Conservation (phyloP, 2,329 filamentous ascomycete genomes). For the Colletotrichum sp. region DNA sequence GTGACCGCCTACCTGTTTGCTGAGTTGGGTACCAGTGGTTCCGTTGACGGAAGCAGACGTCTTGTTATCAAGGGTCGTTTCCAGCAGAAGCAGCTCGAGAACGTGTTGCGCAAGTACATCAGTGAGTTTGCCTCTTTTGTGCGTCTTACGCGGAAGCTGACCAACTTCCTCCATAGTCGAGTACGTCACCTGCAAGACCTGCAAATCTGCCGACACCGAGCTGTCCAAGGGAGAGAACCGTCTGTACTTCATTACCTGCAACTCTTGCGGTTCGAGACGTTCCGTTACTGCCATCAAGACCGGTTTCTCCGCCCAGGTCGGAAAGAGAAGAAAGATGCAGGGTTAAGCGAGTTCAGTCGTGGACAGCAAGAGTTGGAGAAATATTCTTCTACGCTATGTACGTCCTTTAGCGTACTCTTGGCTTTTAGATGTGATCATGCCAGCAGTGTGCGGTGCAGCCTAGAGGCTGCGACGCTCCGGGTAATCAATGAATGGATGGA, state of each 20-base stretch:
- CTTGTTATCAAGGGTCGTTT: constrained; percentile 99
- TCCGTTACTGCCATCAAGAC: constrained; percentile 99
- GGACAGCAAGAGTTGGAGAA: constrained; percentile 4
- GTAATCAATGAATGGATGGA: constrained; percentile 12
- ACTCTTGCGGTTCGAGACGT: constrained; percentile 81
- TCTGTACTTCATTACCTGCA: constrained; percentile 81
- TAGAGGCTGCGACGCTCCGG: not conserved
- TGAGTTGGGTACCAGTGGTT: constrained; percentile 96
- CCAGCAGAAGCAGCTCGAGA: constrained; percentile 99
- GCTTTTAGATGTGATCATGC: constrained; percentile 18
- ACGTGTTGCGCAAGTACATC: constrained; percentile 94
- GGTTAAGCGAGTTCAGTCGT: constrained; percentile 57
- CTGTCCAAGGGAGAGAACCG: constrained; percentile 99
- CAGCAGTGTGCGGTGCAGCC: constrained; percentile 15
- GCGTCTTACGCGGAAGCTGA: constrained; percentile 30
- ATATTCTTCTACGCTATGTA: constrained; percentile 18
- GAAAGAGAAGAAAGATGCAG: constrained; percentile 96
- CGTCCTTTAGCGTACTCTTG: constrained; percentile 19
- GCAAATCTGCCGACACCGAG: constrained; percentile 91
- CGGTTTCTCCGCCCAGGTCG: constrained; percentile 99
- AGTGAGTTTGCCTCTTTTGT: constrained; percentile 58
- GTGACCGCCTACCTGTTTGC: constrained; percentile 85
- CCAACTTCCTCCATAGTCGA: constrained; percentile 64
- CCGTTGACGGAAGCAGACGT: constrained; percentile 89
- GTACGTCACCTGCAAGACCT: constrained; percentile 99